These are phyloP conservation scores for Eragrostis tef DNA, from an alignment of 202 grass and related monocot species.

Conservation along the genomic window DNA sequence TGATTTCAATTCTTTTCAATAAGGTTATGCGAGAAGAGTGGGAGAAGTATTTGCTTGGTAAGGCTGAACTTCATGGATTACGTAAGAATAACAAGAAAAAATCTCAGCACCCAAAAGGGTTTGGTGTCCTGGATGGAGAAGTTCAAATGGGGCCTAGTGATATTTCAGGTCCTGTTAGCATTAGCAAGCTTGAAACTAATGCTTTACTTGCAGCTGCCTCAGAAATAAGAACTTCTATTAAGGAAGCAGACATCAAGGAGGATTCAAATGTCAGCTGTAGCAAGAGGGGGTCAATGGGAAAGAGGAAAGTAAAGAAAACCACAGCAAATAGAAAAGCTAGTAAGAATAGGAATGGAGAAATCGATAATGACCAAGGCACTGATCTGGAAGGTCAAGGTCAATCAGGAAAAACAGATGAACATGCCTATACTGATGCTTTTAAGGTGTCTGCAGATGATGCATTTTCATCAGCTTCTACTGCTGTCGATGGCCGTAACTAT, in stretches of 20 bases:
- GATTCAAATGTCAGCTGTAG: slow-evolving; percentile 49
- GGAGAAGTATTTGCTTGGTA: slow-evolving; percentile 93
- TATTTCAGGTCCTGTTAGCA: slow-evolving; percentile 62
- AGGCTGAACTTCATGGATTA: slow-evolving; percentile 74
- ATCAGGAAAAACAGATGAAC: slow-evolving; percentile 49
- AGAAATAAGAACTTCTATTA: slow-evolving; percentile 63
- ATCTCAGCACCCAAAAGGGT: slow-evolving; percentile 83
- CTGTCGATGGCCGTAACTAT: slow-evolving; percentile 16
- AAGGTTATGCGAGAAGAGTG: slow-evolving; percentile 90
- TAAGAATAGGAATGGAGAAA: slow-evolving; percentile 38
- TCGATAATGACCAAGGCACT: slow-evolving; percentile 46
- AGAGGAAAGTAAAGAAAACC: slow-evolving; percentile 59
- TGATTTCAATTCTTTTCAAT: slow-evolving; percentile 40
- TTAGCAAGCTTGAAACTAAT: slow-evolving; percentile 78
- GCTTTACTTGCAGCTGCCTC: slow-evolving; percentile 83
- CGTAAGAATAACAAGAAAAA: slow-evolving; percentile 70
- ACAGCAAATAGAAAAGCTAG: slow-evolving; percentile 38
- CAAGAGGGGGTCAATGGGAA: slow-evolving; percentile 56
- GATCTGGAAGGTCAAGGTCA: slow-evolving; percentile 45
- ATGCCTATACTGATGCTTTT: slow-evolving; percentile 26
- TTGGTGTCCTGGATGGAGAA: slow-evolving; percentile 87
- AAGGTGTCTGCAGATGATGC: slow-evolving; percentile 37
- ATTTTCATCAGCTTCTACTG: slow-evolving; percentile 18
- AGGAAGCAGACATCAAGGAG: slow-evolving; percentile 55
- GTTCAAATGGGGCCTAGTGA: slow-evolving; percentile 63